Conservation (phyloP, 768 basidiomycete species). For the Tricholoma flavovirens region DNA sequence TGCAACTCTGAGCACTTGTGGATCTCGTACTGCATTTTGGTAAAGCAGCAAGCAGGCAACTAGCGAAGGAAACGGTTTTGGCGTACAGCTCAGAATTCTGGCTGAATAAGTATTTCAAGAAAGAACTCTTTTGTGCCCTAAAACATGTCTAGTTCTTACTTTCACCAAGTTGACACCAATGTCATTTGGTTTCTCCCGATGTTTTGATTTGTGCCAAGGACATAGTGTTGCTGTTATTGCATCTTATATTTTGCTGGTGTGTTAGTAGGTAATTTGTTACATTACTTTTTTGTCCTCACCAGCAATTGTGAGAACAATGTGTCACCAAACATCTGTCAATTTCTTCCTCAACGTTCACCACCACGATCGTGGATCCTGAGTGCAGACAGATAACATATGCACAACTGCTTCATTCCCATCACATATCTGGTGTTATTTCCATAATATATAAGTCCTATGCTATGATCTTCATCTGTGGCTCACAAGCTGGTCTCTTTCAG, state of each 20-base stretch:
- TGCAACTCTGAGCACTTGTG: conserved; percentile 2
- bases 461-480: neutral
- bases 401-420: neutral
- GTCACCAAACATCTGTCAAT: neutral
- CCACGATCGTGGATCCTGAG: neutral
- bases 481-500: conserved; percentile 19
- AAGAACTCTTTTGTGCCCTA: no score
- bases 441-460: neutral
- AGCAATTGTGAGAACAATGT: no score
- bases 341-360: neutral
- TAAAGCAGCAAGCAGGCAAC: no score
- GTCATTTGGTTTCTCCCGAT: neutral
- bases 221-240: neutral
- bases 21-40: no score
- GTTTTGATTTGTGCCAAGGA: neutral
- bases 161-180: neutral
- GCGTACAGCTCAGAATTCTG: no score
- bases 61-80: no score
- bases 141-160: no score
- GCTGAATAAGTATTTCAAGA: no score
- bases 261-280: neutral
- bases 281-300: neutral
- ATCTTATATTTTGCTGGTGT: neutral
- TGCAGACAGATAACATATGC: neutral
- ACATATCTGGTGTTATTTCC: neutral